phyloP scores from a whole-genome alignment of 257 asterid species.

The Nicotiana tomentosiformis region DNA sequence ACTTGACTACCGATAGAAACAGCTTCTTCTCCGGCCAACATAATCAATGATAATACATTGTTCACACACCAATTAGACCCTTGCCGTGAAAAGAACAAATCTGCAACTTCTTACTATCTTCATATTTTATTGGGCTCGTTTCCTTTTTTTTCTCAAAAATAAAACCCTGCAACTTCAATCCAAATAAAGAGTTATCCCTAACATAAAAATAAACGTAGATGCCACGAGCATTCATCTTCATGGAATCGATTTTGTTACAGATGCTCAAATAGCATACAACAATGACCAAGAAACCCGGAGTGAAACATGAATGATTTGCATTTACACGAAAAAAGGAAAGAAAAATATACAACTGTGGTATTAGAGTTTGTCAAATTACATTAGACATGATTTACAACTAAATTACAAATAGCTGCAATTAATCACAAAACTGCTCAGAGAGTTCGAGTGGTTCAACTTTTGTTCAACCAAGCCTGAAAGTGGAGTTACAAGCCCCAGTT shows the following conservation, averaged over 20 bases:
- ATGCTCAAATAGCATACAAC: background rate
- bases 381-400: slow-evolving; percentile 29
- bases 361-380: background rate
- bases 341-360: slow-evolving; percentile 1
- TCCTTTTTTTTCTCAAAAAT: background rate
- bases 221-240: background rate
- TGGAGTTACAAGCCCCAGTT: slow-evolving; percentile 17
- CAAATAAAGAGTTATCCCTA: background rate
- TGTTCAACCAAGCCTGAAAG: slow-evolving; percentile 52
- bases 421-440: slow-evolving; percentile 5
- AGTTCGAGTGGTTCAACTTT: slow-evolving; percentile 59
- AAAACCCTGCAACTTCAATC: background rate
- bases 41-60: background rate
- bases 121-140: background rate
- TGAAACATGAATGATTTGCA: background rate
- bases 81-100: background rate
- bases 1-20: background rate
- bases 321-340: background rate
- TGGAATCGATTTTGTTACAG: background rate
- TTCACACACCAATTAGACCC: background rate
- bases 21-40: background rate
- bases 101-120: background rate
- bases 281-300: background rate
- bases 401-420: slow-evolving; percentile 21
- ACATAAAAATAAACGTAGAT: background rate